Evolutionary conservation across 2,329 filamentous ascomycete species (phyloP).

Genomic region (Cladophialophora carrionii): DNA sequence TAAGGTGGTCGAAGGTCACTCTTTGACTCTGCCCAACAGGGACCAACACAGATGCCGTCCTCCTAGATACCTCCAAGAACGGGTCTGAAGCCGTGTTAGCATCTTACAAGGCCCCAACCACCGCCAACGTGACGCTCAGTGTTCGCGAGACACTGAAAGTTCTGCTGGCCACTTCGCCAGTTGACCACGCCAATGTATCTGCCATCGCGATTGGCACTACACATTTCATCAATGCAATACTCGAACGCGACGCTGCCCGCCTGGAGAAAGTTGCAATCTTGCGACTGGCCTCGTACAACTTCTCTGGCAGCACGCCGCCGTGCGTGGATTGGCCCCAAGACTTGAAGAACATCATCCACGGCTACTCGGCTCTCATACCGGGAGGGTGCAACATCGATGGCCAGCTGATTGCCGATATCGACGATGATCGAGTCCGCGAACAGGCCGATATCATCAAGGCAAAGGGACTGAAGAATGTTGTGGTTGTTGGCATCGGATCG

Average conservation of each 20-base stretch:
- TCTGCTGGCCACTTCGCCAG: constrained; percentile 44
- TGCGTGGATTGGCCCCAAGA: constrained; percentile 55
- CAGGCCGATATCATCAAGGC: constrained; percentile 50
- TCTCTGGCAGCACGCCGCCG: constrained; percentile 44
- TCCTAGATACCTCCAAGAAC: constrained; percentile 36
- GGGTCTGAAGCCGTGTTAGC: constrained; percentile 43
- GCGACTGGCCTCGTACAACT: constrained; percentile 49
- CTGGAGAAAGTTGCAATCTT: constrained; percentile 58
- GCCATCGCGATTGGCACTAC: constrained; percentile 59
- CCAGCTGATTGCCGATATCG: constrained; percentile 49
- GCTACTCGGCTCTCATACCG: constrained; percentile 54
- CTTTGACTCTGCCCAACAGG: constrained; percentile 2
- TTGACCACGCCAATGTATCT: constrained; percentile 43
- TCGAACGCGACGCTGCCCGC: constrained; percentile 55
- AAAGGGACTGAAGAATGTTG: constrained; percentile 46
- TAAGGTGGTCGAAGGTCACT: neutral
- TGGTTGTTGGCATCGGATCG: constrained; percentile 53
- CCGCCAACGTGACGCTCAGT: constrained; percentile 49
- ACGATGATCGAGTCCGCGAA: constrained; percentile 44
- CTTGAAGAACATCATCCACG: constrained; percentile 53
- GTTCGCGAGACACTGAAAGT: constrained; percentile 46
- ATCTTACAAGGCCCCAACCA: constrained; percentile 47
- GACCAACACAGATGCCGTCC: constrained; percentile 32
- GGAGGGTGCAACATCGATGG: constrained; percentile 55
- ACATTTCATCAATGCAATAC: constrained; percentile 56